phyloP scores from a whole-genome alignment of 352 stramenopile species.

The Phytopythium cucurbitacearum region DNA sequence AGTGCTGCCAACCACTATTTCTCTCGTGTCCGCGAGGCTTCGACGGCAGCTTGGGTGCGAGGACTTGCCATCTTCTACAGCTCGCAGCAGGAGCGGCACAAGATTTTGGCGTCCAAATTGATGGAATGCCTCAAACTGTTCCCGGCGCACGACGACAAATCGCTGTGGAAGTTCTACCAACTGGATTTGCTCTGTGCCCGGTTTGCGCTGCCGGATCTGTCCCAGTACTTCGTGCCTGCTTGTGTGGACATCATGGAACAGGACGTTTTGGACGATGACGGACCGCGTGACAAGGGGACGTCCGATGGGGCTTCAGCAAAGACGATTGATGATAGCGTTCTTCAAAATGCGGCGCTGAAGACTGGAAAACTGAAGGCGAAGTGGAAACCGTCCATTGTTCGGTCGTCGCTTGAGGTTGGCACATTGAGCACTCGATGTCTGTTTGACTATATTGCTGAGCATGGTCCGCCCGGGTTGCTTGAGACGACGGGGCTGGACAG shows the following conservation, averaged over 20 bases:
- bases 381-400: slow-evolving; percentile 53
- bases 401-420: slow-evolving; percentile 48
- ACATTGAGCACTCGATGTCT: slow-evolving; percentile 64
- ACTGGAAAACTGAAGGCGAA: slow-evolving; percentile 57
- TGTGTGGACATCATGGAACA: slow-evolving; percentile 60
- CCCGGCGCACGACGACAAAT: slow-evolving; percentile 20
- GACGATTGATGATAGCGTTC: slow-evolving; percentile 57
- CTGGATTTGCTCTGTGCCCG: slow-evolving; percentile 80
- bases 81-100: slow-evolving; percentile 49
- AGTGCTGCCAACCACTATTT: slow-evolving; percentile 43
- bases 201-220: slow-evolving; percentile 68
- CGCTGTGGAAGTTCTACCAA: slow-evolving; percentile 60
- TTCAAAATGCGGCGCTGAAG: slow-evolving; percentile 62
- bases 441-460: slow-evolving; percentile 62
- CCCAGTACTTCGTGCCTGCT: slow-evolving; percentile 67
- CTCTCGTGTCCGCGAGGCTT: slow-evolving; percentile 56
- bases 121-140: slow-evolving; percentile 45
- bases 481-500: slow-evolving; percentile 33
- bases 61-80: slow-evolving; percentile 77
- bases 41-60: slow-evolving; percentile 62
- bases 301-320: slow-evolving; percentile 13
- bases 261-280: slow-evolving; percentile 19
- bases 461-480: slow-evolving; percentile 51
- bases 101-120: slow-evolving; percentile 50
- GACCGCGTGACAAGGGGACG: slow-evolving; percentile 1